Percentiles rank a stretch among this genome's conserved stretches.
Conservation (phyloP, 129 eudicot genomes). For the Lactuca sativa region DNA sequence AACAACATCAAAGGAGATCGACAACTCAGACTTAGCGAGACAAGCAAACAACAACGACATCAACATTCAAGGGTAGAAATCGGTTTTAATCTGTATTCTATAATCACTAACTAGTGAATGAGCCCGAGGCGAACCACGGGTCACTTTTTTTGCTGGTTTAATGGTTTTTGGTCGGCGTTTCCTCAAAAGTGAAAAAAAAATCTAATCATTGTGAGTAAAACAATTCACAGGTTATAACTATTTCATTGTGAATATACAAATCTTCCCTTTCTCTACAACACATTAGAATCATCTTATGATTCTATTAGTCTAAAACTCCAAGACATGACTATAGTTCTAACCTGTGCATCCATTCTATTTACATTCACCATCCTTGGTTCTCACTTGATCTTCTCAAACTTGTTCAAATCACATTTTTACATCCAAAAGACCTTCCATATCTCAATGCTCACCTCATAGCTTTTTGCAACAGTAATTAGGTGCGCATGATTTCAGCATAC, state of each 20-base stretch:
- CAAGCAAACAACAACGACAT: no score
- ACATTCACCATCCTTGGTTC: slow-evolving; percentile 23
- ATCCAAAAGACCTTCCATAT: slow-evolving; percentile 39
- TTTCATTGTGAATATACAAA: slow-evolving; percentile 1
- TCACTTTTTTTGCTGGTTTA: no score
- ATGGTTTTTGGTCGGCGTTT: no score
- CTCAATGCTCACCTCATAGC: slow-evolving; percentile 53
- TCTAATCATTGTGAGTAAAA: no score
- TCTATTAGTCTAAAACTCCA: not conserved
- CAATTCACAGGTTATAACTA: no score
- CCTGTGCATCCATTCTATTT: slow-evolving; percentile 14
- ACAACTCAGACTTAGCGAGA: no score
- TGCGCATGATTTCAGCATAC: slow-evolving; percentile 33
- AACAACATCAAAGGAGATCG: no score
- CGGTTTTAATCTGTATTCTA: no score
- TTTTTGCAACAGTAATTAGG: slow-evolving; percentile 22
- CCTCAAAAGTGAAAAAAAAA: no score
- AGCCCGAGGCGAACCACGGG: no score
- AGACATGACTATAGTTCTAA: slow-evolving; percentile 35
- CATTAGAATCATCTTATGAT: not conserved
- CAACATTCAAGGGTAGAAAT: no score
- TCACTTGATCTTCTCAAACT: slow-evolving; percentile 33
- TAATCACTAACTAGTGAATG: no score
- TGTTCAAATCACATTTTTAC: slow-evolving; percentile 51
- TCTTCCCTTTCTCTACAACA: slow-evolving; percentile 2